These are phyloP conservation scores for Naganishia albida DNA, from an alignment of 1,284 basidiomycete species.

Conservation along the genomic window DNA sequence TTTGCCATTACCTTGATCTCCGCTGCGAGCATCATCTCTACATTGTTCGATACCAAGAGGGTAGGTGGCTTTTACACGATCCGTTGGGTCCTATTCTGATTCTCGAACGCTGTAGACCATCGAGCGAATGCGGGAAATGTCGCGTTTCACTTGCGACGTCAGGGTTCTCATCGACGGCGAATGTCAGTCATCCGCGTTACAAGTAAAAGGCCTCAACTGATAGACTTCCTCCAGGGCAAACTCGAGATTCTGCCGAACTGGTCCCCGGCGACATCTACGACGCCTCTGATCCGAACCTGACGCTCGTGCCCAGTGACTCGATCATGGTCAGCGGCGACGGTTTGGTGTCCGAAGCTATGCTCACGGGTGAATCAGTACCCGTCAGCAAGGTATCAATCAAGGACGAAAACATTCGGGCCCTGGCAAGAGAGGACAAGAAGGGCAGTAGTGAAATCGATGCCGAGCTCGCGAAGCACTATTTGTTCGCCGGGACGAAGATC, in stretches of 20 bases:
- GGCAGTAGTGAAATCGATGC: constrained; percentile 63
- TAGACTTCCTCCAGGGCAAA: constrained; percentile 61
- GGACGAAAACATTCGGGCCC: constrained; percentile 65
- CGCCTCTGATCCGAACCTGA: constrained; percentile 72
- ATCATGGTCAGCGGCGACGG: constrained; percentile 92
- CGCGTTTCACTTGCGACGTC: constrained; percentile 80
- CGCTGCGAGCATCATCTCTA: constrained; percentile 78
- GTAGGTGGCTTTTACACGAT: constrained; percentile 53
- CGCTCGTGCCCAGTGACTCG: constrained; percentile 85
- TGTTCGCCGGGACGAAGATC: constrained; percentile 90
- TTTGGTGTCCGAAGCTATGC: constrained; percentile 98
- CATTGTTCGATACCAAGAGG: constrained; percentile 89
- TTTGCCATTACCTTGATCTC: constrained; percentile 96
- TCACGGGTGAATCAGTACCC: constrained; percentile 93
- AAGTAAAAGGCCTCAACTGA: neutral
- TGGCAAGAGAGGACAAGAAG: constrained; percentile 64
- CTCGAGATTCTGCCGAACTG: constrained; percentile 73
- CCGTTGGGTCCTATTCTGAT: too few relatives aligned
- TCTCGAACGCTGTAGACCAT: constrained; percentile 66
- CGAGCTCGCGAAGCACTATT: constrained; percentile 79
- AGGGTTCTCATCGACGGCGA: constrained; percentile 69
- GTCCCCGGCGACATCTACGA: constrained; percentile 94
- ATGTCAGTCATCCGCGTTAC: constrained; percentile 60
- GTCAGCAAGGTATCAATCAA: constrained; percentile 81
- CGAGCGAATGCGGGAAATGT: constrained; percentile 94